Conservation (phyloP, 2,329 filamentous ascomycete species). For the Phaeoacremonium minimum region DNA sequence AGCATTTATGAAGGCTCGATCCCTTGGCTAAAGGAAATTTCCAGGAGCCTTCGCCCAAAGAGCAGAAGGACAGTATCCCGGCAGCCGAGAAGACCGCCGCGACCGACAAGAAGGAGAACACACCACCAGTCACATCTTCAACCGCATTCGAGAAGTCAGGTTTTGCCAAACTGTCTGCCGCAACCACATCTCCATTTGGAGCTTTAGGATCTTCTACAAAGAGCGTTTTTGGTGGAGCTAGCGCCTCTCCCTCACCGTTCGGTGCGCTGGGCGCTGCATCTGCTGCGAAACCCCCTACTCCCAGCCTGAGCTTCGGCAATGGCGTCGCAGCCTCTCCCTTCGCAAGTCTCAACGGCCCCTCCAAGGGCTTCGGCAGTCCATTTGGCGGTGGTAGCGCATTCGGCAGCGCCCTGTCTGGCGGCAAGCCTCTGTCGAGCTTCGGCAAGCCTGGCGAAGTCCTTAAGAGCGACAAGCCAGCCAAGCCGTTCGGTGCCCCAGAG, state of each 20-base stretch:
- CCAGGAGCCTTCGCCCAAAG: not conserved
- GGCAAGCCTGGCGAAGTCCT: slow-evolving; percentile 55
- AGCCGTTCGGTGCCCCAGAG: slow-evolving; percentile 73
- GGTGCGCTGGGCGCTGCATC: slow-evolving; percentile 29
- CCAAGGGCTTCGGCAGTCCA: slow-evolving; percentile 24
- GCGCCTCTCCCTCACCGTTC: slow-evolving; percentile 32
- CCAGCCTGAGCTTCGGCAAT: slow-evolving; percentile 47
- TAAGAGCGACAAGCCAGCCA: slow-evolving; percentile 57
- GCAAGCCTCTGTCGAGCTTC: slow-evolving; percentile 63
- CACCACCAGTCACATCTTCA: slow-evolving; percentile 38
- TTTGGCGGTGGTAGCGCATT: slow-evolving; percentile 39
- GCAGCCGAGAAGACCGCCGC: slow-evolving; percentile 7
- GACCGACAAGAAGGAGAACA: slow-evolving; percentile 21
- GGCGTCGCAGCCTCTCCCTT: slow-evolving; percentile 40
- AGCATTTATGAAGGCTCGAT: too few species aligned
- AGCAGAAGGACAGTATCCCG: not conserved
- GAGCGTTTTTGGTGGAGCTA: slow-evolving; percentile 45
- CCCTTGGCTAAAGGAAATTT: too few species aligned
- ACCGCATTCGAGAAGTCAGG: slow-evolving; percentile 65
- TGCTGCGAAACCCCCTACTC: slow-evolving; percentile 22
- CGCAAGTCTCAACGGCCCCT: slow-evolving; percentile 29
- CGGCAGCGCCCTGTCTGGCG: slow-evolving; percentile 29
- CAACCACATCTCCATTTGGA: slow-evolving; percentile 61
- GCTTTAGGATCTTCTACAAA: slow-evolving; percentile 42
- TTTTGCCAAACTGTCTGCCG: slow-evolving; percentile 61